Evolutionary conservation across 2,329 filamentous ascomycete species (phyloP).

Genomic region (Rhinocladiella similis): DNA sequence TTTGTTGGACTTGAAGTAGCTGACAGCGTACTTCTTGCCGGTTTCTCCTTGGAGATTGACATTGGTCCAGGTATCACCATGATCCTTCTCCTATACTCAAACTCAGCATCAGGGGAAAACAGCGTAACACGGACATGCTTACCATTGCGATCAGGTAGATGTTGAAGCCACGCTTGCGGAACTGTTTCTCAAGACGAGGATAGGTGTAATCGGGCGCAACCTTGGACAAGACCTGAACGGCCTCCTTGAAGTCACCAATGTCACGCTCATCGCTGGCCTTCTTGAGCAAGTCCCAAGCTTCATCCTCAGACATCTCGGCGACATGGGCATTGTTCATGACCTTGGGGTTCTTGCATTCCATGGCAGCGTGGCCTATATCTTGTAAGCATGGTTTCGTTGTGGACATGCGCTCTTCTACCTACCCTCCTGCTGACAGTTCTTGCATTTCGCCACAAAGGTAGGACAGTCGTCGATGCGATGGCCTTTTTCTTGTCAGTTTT

Average conservation of each 20-base stretch:
- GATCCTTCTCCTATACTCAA: constrained; percentile 41
- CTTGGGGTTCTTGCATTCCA: constrained; percentile 47
- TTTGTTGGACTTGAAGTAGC: constrained; percentile 49
- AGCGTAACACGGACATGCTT: constrained; percentile 31
- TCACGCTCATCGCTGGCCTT: constrained; percentile 51
- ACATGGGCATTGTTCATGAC: constrained; percentile 45
- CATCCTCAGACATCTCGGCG: constrained; percentile 47
- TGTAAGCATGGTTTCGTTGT: not conserved
- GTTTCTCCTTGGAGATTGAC: constrained; percentile 55
- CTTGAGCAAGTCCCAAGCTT: constrained; percentile 53
- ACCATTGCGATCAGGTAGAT: constrained; percentile 54
- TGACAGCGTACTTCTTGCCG: constrained; percentile 52
- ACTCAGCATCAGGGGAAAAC: constrained; percentile 11
- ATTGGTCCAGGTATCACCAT: constrained; percentile 47
- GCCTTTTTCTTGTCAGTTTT: constrained; percentile 28
- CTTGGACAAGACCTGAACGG: constrained; percentile 53
- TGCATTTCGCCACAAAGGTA: constrained; percentile 45
- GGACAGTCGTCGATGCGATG: constrained; percentile 48
- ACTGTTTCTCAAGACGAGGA: constrained; percentile 50
- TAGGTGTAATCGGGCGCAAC: constrained; percentile 47
- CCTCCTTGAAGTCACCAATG: constrained; percentile 52
- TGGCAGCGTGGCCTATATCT: constrained; percentile 43
- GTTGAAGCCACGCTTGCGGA: constrained; percentile 49
- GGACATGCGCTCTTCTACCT: constrained; percentile 2
- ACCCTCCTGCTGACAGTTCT: constrained; percentile 50